Conservation (phyloP, 257 asterid genomes). For the Pogostemon cablin region DNA sequence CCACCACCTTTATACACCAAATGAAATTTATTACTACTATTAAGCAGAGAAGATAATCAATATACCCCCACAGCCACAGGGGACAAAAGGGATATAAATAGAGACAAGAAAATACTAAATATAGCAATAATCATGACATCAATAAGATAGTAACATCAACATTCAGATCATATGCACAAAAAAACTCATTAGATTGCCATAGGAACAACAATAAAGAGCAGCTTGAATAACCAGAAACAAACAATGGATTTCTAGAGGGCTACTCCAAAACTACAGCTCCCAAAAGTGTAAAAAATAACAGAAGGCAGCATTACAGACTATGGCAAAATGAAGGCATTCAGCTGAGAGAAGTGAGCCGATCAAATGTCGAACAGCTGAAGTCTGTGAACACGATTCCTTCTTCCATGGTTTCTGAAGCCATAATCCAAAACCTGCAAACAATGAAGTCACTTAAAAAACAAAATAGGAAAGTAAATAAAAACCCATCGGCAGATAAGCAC, state of each 20-base stretch:
- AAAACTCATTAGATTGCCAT: background rate
- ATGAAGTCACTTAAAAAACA: background rate
- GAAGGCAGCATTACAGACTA: conserved; percentile 53
- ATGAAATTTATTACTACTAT: conserved; percentile 14
- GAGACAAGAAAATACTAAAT: background rate
- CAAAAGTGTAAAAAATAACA: background rate
- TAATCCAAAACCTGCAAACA: conserved; percentile 42
- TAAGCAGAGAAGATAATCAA: background rate
- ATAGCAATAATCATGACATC: background rate
- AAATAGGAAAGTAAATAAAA: background rate
- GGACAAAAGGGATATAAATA: background rate
- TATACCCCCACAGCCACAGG: conserved; percentile 16
- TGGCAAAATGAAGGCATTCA: conserved; percentile 75
- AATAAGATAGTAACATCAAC: background rate
- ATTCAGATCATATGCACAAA: background rate
- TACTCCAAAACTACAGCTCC: no score
- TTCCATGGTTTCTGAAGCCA: conserved; percentile 40
- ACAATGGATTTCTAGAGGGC: background rate
- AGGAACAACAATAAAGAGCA: background rate
- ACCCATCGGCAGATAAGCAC: background rate
- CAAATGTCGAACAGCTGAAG: conserved; percentile 69
- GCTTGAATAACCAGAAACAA: background rate
- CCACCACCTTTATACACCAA: conserved; percentile 68
- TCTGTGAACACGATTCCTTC: conserved; percentile 40
- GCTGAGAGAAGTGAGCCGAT: conserved; percentile 67